phyloP scores from a whole-genome alignment of 148 eudicot genomes.

The Bassia scoparia region DNA sequence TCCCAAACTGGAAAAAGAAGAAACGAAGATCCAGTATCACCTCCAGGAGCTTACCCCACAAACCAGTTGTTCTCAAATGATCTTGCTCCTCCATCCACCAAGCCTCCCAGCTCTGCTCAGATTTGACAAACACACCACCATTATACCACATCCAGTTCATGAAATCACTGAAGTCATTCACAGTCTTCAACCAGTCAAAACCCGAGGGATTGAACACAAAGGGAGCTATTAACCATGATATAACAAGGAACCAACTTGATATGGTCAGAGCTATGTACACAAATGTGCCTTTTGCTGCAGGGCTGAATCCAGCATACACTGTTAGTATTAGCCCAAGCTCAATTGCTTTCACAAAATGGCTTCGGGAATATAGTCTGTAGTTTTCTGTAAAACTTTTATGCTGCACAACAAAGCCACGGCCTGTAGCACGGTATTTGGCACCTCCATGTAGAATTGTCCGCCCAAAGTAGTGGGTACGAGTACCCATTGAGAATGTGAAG shows the following conservation, averaged over 20 bases:
- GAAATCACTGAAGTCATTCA: slow-evolving; percentile 81
- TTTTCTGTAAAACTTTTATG: slow-evolving; percentile 84
- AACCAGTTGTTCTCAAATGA: slow-evolving; percentile 81
- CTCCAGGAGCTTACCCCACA: slow-evolving; percentile 80
- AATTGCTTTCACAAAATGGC: slow-evolving; percentile 89
- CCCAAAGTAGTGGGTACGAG: slow-evolving; percentile 86
- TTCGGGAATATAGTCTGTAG: slow-evolving; percentile 77
- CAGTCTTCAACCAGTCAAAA: slow-evolving; percentile 93
- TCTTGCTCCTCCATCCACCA: slow-evolving; percentile 98
- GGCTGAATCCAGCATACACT: slow-evolving; percentile 75
- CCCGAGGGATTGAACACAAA: slow-evolving; percentile 88
- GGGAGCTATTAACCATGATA: slow-evolving; percentile 85
- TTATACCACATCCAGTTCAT: slow-evolving; percentile 89
- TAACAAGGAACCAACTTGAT: slow-evolving; percentile 85
- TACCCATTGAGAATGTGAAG: slow-evolving; percentile 89
- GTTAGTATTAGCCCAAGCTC: slow-evolving; percentile 73
- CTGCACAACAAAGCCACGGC: slow-evolving; percentile 93
- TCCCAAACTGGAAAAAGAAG: slow-evolving; percentile 95
- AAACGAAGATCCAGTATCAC: slow-evolving; percentile 69
- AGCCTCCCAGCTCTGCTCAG: slow-evolving; percentile 90
- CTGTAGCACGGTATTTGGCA: slow-evolving; percentile 90
- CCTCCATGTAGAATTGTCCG: slow-evolving; percentile 93
- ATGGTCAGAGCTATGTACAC: slow-evolving; percentile 77
- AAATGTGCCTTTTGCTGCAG: slow-evolving; percentile 68
- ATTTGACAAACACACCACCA: slow-evolving; percentile 75